phyloP scores from a whole-genome alignment of 2,329 filamentous ascomycete species.

The Colletotrichum tamarilloi region DNA sequence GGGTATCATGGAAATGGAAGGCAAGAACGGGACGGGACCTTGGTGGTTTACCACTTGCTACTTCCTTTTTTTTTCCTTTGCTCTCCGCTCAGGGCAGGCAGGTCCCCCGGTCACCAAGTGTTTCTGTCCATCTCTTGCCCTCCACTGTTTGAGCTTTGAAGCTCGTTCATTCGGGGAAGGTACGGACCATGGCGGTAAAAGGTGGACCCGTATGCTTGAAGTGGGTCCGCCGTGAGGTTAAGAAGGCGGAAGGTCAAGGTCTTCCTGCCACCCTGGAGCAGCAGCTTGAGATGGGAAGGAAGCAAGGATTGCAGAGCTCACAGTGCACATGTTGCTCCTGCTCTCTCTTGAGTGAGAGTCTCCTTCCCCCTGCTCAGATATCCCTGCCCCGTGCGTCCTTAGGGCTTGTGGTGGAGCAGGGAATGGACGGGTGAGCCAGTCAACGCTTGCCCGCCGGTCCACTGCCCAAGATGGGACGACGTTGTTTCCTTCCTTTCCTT shows the following conservation, averaged over 20 bases:
- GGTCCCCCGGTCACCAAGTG: neutral
- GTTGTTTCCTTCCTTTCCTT: constrained; percentile 24
- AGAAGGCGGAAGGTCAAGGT: neutral
- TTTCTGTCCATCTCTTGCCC: neutral
- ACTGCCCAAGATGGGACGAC: constrained; percentile 35
- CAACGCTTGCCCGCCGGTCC: constrained; percentile 22
- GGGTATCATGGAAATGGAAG: neutral
- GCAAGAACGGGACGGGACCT: neutral
- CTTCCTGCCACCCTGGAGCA: neutral
- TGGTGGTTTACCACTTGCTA: neutral
- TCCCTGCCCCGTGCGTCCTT: constrained; percentile 1
- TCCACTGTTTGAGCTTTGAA: constrained; percentile 21
- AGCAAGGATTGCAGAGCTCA: neutral
- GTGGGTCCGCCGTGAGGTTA: neutral
- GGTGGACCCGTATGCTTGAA: neutral
- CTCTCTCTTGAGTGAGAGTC: too few species aligned
- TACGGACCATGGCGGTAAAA: constrained; percentile 21
- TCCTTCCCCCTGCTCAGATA: neutral
- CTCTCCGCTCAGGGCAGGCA: neutral
- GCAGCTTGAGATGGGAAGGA: neutral
- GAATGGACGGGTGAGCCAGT: constrained; percentile 25
- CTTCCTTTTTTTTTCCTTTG: neutral
- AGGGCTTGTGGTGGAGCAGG: constrained; percentile 4
- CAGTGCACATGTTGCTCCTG: neutral
- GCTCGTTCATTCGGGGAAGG: constrained; percentile 16